phyloP scores from a whole-genome alignment of 352 stramenopile species.

The Globisporangium splendens region DNA sequence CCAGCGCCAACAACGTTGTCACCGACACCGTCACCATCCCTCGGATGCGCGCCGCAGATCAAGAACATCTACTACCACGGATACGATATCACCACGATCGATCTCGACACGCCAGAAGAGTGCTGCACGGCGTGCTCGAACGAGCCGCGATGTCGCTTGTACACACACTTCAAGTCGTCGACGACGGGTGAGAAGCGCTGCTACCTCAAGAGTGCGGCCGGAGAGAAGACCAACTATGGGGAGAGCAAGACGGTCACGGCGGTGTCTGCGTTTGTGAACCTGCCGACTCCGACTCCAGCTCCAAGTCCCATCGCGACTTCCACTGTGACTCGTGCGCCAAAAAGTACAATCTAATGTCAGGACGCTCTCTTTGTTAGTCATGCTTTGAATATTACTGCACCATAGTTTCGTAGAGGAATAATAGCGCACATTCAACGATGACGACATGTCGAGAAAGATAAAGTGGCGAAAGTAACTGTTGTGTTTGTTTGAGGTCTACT shows the following conservation, averaged over 20 bases:
- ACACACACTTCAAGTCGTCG: constrained; percentile 11
- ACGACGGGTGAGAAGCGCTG: constrained; percentile 9
- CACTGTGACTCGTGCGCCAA: constrained; percentile 12
- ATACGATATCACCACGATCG: constrained; percentile 4
- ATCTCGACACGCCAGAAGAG: constrained; percentile 5
- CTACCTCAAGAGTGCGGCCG: constrained; percentile 2
- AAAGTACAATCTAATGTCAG: not conserved
- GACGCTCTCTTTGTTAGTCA: too few relatives aligned
- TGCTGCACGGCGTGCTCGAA: constrained; percentile 5
- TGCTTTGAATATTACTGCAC: too few relatives aligned
- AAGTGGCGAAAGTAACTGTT: too few relatives aligned
- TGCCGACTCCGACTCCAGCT: not conserved
- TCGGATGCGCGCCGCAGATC: constrained; percentile 3
- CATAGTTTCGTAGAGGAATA: too few relatives aligned
- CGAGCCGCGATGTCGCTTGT: constrained; percentile 5
- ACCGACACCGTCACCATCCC: too few relatives aligned
- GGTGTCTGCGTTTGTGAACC: constrained; percentile 6
- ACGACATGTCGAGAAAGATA: too few relatives aligned
- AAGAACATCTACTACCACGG: constrained; percentile 15
- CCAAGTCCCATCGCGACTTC: too few relatives aligned
- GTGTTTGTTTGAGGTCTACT: too few relatives aligned
- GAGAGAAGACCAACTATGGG: constrained; percentile 15
- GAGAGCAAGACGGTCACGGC: constrained; percentile 9
- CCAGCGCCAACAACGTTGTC: not conserved
- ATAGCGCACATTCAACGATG: too few relatives aligned